Evolutionary conservation across 1,284 basidiomycete species (phyloP), one percentile per base, ranked within the genome.

Genomic region (Kwoniella shivajii): DNA sequence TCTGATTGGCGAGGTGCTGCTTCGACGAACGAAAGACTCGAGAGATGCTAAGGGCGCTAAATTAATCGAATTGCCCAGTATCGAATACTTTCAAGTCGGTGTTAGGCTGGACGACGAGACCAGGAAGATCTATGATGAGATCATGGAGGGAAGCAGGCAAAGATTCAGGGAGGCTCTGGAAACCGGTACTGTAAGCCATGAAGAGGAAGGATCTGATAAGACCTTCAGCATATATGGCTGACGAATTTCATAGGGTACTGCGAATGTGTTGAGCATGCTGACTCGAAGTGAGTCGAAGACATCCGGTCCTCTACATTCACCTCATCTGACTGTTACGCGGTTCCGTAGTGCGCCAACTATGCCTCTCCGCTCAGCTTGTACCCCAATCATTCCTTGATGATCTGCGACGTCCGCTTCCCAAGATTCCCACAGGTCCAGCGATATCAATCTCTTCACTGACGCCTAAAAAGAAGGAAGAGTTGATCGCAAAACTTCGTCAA

Each of bases 11-110:
- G 88, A 90, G 27, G 82, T 86, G 14, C 90, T 91, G 52, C 86
- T 95, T 43, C 86, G 91, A 5, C 83, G 91, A 31, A 92, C 90
- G 4, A 93, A 93, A 75, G 89, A 92, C 77, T 88, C 86, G 86
- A 87, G 88, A 82, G 89, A 92, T 69, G 82, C 80, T 9, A 75
- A 84, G 11, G 92, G 91, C 14, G 86, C 86, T 20, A 76, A 81
- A 13, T 79, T 94, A 9, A 83, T 94, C 6, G 82, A 85, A 20
- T 80, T 94, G 16, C 91, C 91, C 24, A 84, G 88, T 3, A 89
- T 90, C 41, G 71, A 73, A 43, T 71, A 64, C 50, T 75, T 72
- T 54, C 65, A 72, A 51, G 63, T 60, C 11, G 52, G 84, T 16
- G 88, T 95, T n/a, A 76, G 84, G 20, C 81, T 95, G 26, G 80